Evolutionary conservation across 164 flowering plant genomes (phyloP), one percentile per base, ranked within the genome.

Genomic region (Piper betle): DNA sequence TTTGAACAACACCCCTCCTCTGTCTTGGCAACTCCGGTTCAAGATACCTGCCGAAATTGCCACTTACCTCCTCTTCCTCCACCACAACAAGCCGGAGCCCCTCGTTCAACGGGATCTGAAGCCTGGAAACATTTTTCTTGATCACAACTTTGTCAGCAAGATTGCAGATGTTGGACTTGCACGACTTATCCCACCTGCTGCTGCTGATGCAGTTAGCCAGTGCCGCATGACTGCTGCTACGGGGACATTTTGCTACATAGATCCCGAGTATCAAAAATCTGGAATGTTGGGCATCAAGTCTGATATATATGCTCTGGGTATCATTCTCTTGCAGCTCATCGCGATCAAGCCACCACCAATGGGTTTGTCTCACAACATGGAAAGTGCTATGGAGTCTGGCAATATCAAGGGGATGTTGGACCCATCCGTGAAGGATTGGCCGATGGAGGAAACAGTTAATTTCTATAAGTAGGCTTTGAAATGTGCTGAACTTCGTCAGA

Each of bases 221-320:
- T 80, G 53, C 62, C 68, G 50, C 7, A 71, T 80, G 76, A 83
- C 88, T n/a, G 73, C 85, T 7, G 58, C 85, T 0, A 85, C 88
- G 2, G 88, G 88, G 17, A 83, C 88, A 4, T 83, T 83, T 64
- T 83, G 88, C 56, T 83, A 83, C 59, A 83, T 83, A 9, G 88
- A 83, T 39, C 85, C 87, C 0, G 87, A 81, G 73, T 83, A 83
- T 52, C 87, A 83, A 55, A 77, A 79, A 64, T 81, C 88, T 0
- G 88, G 88, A 39, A 74, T 83, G 85, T 72, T 83, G 3, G 82
- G 85, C 2, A 76, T 77, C 4, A 79, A 81, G 59, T 83, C 88
- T 33, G 88, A 83, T 48, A 61, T 83, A 3, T 83, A 83, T 64
- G 81, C 88, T 1, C 76, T 83, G 1, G 88, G 88, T 9, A 75